Evolutionary conservation across 306 rosid species (phyloP).

Genomic region (Vigna mungo): DNA sequence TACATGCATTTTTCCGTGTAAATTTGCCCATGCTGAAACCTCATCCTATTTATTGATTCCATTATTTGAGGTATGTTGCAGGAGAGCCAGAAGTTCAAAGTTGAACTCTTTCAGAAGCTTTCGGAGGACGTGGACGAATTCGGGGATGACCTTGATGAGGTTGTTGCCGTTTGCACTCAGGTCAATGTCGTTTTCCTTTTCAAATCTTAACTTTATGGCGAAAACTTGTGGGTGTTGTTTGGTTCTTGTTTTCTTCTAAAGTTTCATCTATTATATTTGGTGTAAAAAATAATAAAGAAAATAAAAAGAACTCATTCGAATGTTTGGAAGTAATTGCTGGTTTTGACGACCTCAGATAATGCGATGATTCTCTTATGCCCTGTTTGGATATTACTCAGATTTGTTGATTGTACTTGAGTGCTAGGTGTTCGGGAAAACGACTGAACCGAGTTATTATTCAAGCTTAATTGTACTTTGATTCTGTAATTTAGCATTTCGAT

Average conservation of each 20-base stretch:
- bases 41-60: background rate
- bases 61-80: constrained; percentile 21
- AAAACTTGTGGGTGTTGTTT: constrained; percentile 3
- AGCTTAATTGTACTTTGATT: background rate
- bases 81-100: constrained; percentile 74
- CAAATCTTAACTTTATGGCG: background rate
- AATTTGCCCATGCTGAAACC: background rate
- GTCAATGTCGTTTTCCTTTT: constrained; percentile 43
- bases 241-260: background rate
- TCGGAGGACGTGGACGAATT: constrained; percentile 58
- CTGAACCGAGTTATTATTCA: constrained; percentile 15
- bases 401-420: constrained; percentile 22
- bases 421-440: constrained; percentile 45
- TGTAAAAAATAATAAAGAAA: background rate
- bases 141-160: constrained; percentile 61
- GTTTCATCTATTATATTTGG: background rate
- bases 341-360: background rate
- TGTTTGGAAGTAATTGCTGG: constrained; percentile 9
- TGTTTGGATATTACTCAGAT: constrained; percentile 9
- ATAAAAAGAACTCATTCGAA: background rate
- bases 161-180: constrained; percentile 68
- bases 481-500: too few relatives aligned
- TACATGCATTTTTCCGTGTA: background rate
- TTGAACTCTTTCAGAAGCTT: constrained; percentile 60
- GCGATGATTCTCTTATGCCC: constrained; percentile 8